These are phyloP conservation scores for Sphaerulina vaccinii DNA, from an alignment of 2,329 filamentous ascomycete species.

Conservation along the genomic window DNA sequence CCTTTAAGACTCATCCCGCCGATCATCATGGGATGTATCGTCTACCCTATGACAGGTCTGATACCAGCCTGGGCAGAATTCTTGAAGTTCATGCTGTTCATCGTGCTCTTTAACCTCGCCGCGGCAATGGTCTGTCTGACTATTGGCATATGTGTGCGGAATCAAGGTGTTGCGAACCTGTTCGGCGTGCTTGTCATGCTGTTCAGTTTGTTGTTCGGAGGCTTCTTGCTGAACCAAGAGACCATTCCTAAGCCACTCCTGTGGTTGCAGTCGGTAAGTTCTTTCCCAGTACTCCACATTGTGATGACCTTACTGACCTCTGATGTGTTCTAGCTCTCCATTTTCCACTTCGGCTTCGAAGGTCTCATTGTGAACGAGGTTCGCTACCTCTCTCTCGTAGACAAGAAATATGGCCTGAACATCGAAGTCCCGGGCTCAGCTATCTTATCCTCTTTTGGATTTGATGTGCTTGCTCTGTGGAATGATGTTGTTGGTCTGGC, in stretches of 20 bases:
- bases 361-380: conserved; percentile 97
- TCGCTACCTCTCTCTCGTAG: conserved; percentile 79
- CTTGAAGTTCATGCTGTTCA: conserved; percentile 83
- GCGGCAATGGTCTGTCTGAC: conserved; percentile 92
- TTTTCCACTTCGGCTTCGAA: conserved; percentile 98
- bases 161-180: conserved; percentile 85
- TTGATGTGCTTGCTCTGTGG: conserved; percentile 85
- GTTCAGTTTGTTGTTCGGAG: conserved; percentile 92
- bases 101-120: conserved; percentile 94
- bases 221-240: conserved; percentile 89
- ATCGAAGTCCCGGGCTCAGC: conserved; percentile 94
- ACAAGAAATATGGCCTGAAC: conserved; percentile 93
- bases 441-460: conserved; percentile 92
- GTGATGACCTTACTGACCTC: conserved; percentile 28
- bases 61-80: conserved; percentile 81
- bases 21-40: conserved; percentile 89
- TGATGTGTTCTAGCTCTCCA: conserved; percentile 63
- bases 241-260: conserved; percentile 80
- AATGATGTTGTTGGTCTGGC: conserved; percentile 76
- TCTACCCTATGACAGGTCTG: conserved; percentile 97
- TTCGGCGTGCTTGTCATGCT: conserved; percentile 96
- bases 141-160: conserved; percentile 92
- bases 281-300: background rate
- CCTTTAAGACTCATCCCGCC: conserved; percentile 92
- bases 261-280: conserved; percentile 79